phyloP scores from a whole-genome alignment of 1,139 yeast genomes.

The Pichia sp. region DNA sequence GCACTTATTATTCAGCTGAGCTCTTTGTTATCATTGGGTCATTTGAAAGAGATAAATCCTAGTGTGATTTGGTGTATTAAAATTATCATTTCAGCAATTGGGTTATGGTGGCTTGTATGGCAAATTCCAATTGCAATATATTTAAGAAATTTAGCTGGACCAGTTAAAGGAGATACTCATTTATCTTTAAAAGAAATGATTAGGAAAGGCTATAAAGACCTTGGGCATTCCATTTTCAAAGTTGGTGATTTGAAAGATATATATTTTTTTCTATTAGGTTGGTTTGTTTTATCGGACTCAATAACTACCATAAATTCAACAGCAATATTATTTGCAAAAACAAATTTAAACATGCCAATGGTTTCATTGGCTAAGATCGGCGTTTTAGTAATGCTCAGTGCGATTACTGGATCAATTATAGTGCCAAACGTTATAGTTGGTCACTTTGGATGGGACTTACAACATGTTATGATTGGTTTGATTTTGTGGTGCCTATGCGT shows the following conservation, averaged over 20 bases:
- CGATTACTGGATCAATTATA: slow-evolving; percentile 53
- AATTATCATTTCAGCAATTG: slow-evolving; percentile 51
- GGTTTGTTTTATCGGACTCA: slow-evolving; percentile 68
- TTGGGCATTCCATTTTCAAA: slow-evolving; percentile 45
- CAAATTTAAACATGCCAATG: slow-evolving; percentile 59
- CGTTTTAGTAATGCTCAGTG: slow-evolving; percentile 53
- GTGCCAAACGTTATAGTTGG: slow-evolving; percentile 45
- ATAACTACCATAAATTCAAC: slow-evolving; percentile 68
- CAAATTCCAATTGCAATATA: slow-evolving; percentile 49
- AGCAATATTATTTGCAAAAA: slow-evolving; percentile 62
- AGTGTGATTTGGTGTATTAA: slow-evolving; percentile 32
- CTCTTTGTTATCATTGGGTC: slow-evolving; percentile 41
- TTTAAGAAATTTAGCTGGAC: slow-evolving; percentile 32
- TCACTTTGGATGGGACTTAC: slow-evolving; percentile 36
- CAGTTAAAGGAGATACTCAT: not conserved
- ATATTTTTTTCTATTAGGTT: slow-evolving; percentile 50
- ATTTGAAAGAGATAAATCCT: slow-evolving; percentile 32
- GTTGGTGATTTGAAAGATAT: slow-evolving; percentile 56
- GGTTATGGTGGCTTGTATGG: slow-evolving; percentile 65
- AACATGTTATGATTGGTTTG: slow-evolving; percentile 42
- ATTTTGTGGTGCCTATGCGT: slow-evolving; percentile 56
- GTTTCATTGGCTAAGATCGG: slow-evolving; percentile 55
- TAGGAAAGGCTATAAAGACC: slow-evolving; percentile 49
- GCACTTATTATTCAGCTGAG: slow-evolving; percentile 55
- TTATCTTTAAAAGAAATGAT: slow-evolving; percentile 6